Conservation (phyloP, 805 yeast genomes). For the Candida tibetensis region DNA sequence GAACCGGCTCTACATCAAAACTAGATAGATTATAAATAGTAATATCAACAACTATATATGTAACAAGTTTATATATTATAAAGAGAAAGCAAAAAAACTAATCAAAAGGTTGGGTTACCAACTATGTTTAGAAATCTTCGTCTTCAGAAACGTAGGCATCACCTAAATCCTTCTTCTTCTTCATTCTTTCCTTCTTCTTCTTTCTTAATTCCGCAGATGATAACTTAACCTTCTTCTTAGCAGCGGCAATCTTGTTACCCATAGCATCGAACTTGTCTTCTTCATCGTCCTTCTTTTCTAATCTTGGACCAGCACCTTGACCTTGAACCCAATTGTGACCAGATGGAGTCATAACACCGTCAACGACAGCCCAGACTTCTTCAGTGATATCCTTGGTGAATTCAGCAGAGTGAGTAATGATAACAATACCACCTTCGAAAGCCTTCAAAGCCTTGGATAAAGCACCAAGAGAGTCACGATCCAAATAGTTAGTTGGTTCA, state of each 20-base stretch:
- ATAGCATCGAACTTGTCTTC: conserved; percentile 99
- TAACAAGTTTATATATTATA: conserved; percentile 16
- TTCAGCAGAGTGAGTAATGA: conserved; percentile 99
- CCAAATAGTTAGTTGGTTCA: conserved; percentile 99
- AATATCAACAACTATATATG: conserved; percentile 6
- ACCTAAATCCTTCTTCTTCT: conserved; percentile 99
- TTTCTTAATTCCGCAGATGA: conserved; percentile 99
- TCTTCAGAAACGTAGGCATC: conserved; percentile 95
- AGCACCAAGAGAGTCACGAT: conserved; percentile 99
- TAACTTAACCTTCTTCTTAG: conserved; percentile 95
- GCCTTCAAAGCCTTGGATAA: conserved; percentile 97
- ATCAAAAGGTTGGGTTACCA: conserved; percentile 1
- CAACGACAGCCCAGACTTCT: conserved; percentile 99
- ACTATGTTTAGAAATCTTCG: conserved; percentile 57
- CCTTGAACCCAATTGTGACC: conserved; percentile 99
- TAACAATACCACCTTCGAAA: conserved; percentile 99
- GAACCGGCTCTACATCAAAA: too few relatives aligned
- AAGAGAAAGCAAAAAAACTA: conserved; percentile 12
- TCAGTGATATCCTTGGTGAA: conserved; percentile 99
- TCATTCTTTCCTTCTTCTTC: conserved; percentile 99
- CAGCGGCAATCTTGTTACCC: conserved; percentile 99
- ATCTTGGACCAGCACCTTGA: conserved; percentile 99
- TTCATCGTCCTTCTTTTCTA: conserved; percentile 93
- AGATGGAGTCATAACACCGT: conserved; percentile 99
- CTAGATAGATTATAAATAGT: conserved; percentile 1